Percentiles rank a stretch among this genome's conserved stretches.
Evolutionary conservation across 1,284 basidiomycete species (phyloP).

Genomic region (Mycena sp.): DNA sequence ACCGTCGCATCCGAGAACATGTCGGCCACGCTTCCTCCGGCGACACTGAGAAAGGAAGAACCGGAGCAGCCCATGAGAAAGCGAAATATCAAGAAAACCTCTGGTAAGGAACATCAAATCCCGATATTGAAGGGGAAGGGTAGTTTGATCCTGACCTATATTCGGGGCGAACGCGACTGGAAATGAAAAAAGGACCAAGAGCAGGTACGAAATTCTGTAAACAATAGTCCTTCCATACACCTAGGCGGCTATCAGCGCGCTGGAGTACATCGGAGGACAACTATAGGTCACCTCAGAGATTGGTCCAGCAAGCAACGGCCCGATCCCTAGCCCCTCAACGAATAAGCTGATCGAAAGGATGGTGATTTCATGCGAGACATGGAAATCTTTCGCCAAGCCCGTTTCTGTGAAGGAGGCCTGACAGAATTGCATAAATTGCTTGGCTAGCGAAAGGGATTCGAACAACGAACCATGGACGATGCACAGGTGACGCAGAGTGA

Average conservation of each 20-base stretch:
- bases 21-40: slow-evolving; percentile 84
- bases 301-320: slow-evolving; percentile 61
- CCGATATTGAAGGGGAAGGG: no score
- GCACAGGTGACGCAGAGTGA: slow-evolving; percentile 76
- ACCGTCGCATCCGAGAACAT: slow-evolving; percentile 72
- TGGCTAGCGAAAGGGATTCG: no score
- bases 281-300: slow-evolving; percentile 17
- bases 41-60: slow-evolving; percentile 81
- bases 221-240: slow-evolving; percentile 66
- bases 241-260: slow-evolving; percentile 43
- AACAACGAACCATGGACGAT: slow-evolving; percentile 67
- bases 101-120: slow-evolving; percentile 44
- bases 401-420: slow-evolving; percentile 75
- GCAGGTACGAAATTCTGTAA: slow-evolving; percentile 59
- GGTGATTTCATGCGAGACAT: slow-evolving; percentile 69
- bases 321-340: slow-evolving; percentile 56
- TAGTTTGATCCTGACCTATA: slow-evolving; percentile 60
- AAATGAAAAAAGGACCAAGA: slow-evolving; percentile 65
- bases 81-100: slow-evolving; percentile 74
- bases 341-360: slow-evolving; percentile 79
- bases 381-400: slow-evolving; percentile 67
- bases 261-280: background rate
- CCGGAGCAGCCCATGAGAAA: slow-evolving; percentile 78
- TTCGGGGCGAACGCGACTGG: slow-evolving; percentile 76
- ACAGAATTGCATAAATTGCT: background rate